Conservation (phyloP, 306 rosid genomes). For the Ormosia emarginata region DNA sequence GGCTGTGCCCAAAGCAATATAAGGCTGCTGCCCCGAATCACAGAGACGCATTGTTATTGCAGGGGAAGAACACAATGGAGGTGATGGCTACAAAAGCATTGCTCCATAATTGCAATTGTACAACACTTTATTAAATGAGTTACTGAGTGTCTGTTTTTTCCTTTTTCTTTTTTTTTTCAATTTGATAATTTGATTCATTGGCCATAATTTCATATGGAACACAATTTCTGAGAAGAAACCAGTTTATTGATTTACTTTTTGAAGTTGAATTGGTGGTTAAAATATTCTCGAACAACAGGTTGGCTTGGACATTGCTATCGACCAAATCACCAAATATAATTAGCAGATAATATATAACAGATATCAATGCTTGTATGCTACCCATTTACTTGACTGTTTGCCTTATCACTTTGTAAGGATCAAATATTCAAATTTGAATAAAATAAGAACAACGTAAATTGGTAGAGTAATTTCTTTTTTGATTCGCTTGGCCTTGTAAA, state of each 20-base stretch:
- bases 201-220: background rate
- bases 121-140: background rate
- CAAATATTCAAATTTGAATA: background rate
- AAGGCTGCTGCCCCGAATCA: constrained; percentile 65
- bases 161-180: background rate
- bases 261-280: constrained; percentile 13
- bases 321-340: background rate
- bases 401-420: background rate
- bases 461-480: background rate
- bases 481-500: background rate
- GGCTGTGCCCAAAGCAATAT: constrained; percentile 45
- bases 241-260: background rate
- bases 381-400: constrained; percentile 5
- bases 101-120: background rate
- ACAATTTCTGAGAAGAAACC: constrained; percentile 27
- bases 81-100: background rate
- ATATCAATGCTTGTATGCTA: background rate
- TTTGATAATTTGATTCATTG: background rate
- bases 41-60: constrained; percentile 43
- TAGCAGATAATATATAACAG: background rate
- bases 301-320: background rate
- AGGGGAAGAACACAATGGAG: background rate
- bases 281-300: background rate
- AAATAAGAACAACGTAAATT: background rate
- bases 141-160: background rate